Percentiles rank a stretch among this genome's conserved stretches.
Conservation (phyloP, 2,329 filamentous ascomycete species). For the Huntiella decipiens region DNA sequence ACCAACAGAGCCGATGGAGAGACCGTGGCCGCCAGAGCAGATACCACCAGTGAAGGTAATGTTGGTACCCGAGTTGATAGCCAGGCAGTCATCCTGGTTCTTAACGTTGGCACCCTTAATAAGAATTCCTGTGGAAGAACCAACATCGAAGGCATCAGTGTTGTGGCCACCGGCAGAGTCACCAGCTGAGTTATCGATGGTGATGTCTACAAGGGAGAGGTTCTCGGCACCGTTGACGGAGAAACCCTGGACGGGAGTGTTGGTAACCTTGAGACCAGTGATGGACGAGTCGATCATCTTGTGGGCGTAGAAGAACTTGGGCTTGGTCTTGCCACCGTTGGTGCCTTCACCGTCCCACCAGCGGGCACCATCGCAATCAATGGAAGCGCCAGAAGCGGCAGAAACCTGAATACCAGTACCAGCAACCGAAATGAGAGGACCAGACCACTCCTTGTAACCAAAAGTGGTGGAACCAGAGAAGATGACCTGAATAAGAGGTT, state of each 20-base stretch:
- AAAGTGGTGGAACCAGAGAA: conserved; percentile 50
- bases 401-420: conserved; percentile 36
- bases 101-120: conserved; percentile 34
- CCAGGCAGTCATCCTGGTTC: conserved; percentile 44
- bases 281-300: conserved; percentile 20
- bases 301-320: conserved; percentile 37
- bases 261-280: conserved; percentile 21
- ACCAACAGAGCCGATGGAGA: conserved; percentile 26
- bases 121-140: conserved; percentile 26
- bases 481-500: conserved; percentile 23
- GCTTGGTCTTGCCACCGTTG: conserved; percentile 44
- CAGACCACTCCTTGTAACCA: conserved; percentile 45
- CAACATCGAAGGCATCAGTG: conserved; percentile 41
- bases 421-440: conserved; percentile 42
- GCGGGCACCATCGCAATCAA: conserved; percentile 35
- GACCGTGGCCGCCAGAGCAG: conserved; percentile 26
- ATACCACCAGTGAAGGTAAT: conserved; percentile 26
- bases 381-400: conserved; percentile 28
- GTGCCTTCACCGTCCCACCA: conserved; percentile 45
- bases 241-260: conserved; percentile 25
- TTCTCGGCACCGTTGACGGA: conserved; percentile 21
- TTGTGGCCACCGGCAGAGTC: conserved; percentile 25
- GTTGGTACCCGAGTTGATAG: conserved; percentile 33
- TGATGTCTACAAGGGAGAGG: conserved; percentile 19
- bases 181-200: conserved; percentile 22